Evolutionary conservation across 2,329 filamentous ascomycete genomes (phyloP).

Genomic region (Phyllosticta ampelicida): DNA sequence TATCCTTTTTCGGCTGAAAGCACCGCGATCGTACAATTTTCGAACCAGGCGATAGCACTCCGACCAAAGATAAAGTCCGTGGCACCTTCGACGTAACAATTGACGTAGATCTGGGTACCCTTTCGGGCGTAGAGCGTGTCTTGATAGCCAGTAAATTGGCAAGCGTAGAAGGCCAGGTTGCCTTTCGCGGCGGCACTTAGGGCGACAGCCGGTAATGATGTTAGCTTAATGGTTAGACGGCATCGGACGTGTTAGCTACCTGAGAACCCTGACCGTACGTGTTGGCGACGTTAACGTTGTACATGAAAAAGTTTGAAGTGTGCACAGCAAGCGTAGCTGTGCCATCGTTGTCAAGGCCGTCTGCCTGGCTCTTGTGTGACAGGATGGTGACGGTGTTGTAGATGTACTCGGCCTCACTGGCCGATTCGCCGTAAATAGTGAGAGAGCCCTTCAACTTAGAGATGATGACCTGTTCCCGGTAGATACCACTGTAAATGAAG

Average conservation of each 20-base stretch:
- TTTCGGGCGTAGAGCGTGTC: slow-evolving; percentile 35
- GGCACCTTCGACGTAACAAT: slow-evolving; percentile 44
- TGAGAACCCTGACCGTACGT: slow-evolving; percentile 20
- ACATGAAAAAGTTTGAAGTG: slow-evolving; percentile 42
- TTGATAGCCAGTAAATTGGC: slow-evolving; percentile 43
- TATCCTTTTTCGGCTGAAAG: slow-evolving; percentile 12
- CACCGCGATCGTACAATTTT: slow-evolving; percentile 14
- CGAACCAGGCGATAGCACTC: slow-evolving; percentile 38
- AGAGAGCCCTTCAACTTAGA: slow-evolving; percentile 35
- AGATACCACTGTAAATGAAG: slow-evolving; percentile 48
- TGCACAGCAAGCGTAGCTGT: slow-evolving; percentile 36
- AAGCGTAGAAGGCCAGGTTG: slow-evolving; percentile 45
- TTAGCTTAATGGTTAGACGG: too few species aligned
- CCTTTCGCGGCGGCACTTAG: slow-evolving; percentile 35
- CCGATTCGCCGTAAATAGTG: slow-evolving; percentile 48
- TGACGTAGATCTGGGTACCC: slow-evolving; percentile 36
- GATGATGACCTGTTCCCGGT: slow-evolving; percentile 48
- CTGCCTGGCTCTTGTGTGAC: slow-evolving; percentile 27
- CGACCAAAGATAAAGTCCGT: slow-evolving; percentile 49
- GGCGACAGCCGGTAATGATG: too few species aligned
- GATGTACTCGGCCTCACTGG: slow-evolving; percentile 37
- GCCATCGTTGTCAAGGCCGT: slow-evolving; percentile 36
- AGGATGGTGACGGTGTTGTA: slow-evolving; percentile 46
- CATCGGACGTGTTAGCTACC: too few species aligned
- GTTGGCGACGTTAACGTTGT: slow-evolving; percentile 49